A percentile compares a stretch with the other conserved stretches of the same genome.
Evolutionary conservation across 2,329 filamentous ascomycete species (phyloP).

Genomic region (Lasiodiplodia gonubiensis): DNA sequence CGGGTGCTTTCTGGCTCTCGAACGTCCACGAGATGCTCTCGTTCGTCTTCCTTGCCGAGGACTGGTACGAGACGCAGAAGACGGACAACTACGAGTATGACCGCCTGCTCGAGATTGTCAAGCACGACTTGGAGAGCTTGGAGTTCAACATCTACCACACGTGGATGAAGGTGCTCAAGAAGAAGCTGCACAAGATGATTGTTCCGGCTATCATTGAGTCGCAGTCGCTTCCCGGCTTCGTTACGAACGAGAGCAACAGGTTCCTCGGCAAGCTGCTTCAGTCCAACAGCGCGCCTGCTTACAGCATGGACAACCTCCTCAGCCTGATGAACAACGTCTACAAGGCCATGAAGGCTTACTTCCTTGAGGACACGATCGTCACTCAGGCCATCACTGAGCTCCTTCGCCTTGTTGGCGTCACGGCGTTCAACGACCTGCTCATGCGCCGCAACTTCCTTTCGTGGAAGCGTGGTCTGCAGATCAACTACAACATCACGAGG

Average conservation of each 20-base stretch:
- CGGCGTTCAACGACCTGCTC: conserved; percentile 95
- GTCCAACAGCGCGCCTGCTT: conserved; percentile 88
- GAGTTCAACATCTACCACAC: conserved; percentile 99
- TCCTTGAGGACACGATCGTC: conserved; percentile 94
- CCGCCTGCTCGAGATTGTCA: conserved; percentile 95
- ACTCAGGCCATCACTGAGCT: conserved; percentile 95
- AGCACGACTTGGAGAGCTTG: conserved; percentile 96
- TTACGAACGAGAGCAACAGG: conserved; percentile 97
- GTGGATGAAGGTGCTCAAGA: conserved; percentile 99
- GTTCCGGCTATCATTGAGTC: conserved; percentile 99
- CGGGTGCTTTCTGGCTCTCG: conserved; percentile 97
- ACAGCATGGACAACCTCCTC: conserved; percentile 98
- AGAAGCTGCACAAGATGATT: conserved; percentile 99
- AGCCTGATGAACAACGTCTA: conserved; percentile 96
- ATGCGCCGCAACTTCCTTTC: conserved; percentile 99
- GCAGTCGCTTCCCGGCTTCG: conserved; percentile 95
- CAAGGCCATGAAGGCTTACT: conserved; percentile 99
- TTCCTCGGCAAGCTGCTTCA: conserved; percentile 97
- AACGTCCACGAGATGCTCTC: conserved; percentile 99
- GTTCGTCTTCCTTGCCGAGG: conserved; percentile 97
- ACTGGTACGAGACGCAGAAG: conserved; percentile 99
- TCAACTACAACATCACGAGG: conserved; percentile 99
- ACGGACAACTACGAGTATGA: conserved; percentile 99
- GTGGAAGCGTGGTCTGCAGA: conserved; percentile 98
- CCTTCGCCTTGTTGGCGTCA: conserved; percentile 90